Conservation (phyloP, 768 basidiomycete species). For the Suillus discolor region DNA sequence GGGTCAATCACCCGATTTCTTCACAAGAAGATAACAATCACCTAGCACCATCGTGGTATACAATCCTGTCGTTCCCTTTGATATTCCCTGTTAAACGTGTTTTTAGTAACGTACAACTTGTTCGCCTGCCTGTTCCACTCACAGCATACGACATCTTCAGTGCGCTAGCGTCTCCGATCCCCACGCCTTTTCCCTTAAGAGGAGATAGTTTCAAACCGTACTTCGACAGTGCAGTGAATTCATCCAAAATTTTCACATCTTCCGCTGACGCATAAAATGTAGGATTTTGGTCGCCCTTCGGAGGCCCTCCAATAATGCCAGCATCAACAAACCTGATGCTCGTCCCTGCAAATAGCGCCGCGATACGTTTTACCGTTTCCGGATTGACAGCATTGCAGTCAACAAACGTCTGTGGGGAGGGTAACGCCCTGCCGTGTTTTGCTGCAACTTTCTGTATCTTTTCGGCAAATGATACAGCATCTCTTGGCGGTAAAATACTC, state of each 20-base stretch:
- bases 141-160: conserved; percentile 69
- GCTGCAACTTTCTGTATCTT: conserved; percentile 15
- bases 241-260: conserved; percentile 35
- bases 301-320: conserved; percentile 59
- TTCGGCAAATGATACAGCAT: conserved; percentile 49
- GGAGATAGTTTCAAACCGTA: conserved; percentile 49
- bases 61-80: conserved; percentile 55
- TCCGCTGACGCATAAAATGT: conserved; percentile 56
- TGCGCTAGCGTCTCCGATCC: conserved; percentile 60
- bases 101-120: background rate
- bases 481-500: conserved; percentile 60
- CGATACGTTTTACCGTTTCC: conserved; percentile 49
- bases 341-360: conserved; percentile 42
- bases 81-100: conserved; percentile 46
- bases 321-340: conserved; percentile 54
- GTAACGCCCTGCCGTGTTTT: background rate
- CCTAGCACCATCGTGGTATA: conserved; percentile 59
- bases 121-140: conserved; percentile 23
- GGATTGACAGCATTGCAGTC: conserved; percentile 65
- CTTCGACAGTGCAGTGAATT: conserved; percentile 42
- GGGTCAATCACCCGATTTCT: conserved; percentile 7
- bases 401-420: conserved; percentile 40
- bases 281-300: conserved; percentile 49
- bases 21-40: conserved; percentile 25
- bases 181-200: conserved; percentile 48